Evolutionary conservation across 306 rosid genomes (phyloP).

Genomic region (Pyrus communis): DNA sequence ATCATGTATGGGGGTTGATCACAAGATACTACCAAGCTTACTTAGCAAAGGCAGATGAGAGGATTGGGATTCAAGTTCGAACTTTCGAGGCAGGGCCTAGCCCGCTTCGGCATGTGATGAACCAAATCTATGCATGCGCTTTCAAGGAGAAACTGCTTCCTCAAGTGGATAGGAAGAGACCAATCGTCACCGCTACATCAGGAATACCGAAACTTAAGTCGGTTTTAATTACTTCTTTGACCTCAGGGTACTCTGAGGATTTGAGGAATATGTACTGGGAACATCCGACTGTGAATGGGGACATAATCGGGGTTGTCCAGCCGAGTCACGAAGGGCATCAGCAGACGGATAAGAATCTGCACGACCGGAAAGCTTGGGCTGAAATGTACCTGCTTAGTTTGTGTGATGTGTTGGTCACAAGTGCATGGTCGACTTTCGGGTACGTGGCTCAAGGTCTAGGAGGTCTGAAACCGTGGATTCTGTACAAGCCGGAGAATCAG

Average conservation of each 20-base stretch:
- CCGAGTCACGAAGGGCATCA: conserved; percentile 74
- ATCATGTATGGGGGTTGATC: conserved; percentile 66
- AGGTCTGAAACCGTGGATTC: conserved; percentile 68
- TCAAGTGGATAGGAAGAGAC: conserved; percentile 24
- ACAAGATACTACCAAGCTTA: conserved; percentile 56
- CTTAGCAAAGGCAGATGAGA: conserved; percentile 49
- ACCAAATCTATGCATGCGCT: conserved; percentile 56
- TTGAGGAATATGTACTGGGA: conserved; percentile 64
- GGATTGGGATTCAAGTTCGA: conserved; percentile 65
- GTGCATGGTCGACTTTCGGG: conserved; percentile 81
- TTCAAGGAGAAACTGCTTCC: conserved; percentile 48
- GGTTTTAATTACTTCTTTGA: conserved; percentile 56
- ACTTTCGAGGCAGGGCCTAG: conserved; percentile 49
- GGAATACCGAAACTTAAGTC: conserved; percentile 39
- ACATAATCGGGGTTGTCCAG: conserved; percentile 48
- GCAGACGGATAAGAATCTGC: conserved; percentile 51
- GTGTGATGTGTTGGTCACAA: conserved; percentile 50
- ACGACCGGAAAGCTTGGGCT: conserved; percentile 67
- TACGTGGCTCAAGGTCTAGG: conserved; percentile 84
- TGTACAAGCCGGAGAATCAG: conserved; percentile 57
- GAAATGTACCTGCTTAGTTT: conserved; percentile 69
- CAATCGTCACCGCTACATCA: conserved; percentile 13
- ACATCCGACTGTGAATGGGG: conserved; percentile 54
- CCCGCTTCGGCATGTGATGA: conserved; percentile 51
- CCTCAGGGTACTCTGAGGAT: conserved; percentile 51